These are phyloP conservation scores for Allium sativum DNA, from an alignment of 106 monocot genomes.

Conservation along the genomic window DNA sequence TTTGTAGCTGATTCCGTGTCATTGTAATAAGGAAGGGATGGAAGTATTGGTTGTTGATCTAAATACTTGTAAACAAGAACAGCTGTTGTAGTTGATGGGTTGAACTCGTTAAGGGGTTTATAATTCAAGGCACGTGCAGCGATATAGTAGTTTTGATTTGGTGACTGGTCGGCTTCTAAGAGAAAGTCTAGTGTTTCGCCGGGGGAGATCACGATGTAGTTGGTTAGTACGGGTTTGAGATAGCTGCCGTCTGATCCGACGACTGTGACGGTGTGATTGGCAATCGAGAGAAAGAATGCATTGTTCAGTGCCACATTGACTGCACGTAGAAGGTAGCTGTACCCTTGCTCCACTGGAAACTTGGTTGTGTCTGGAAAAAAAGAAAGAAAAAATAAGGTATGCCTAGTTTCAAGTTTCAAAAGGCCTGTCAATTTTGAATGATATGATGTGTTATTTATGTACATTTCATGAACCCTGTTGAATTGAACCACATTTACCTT, in stretches of 20 bases:
- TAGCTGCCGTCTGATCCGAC: constrained; percentile 42
- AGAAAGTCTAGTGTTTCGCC: constrained; percentile 30
- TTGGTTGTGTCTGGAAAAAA: constrained; percentile 20
- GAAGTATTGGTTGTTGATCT: not conserved
- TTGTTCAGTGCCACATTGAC: constrained; percentile 32
- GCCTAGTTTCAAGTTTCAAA: too few species aligned
- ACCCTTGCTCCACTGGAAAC: constrained; percentile 23
- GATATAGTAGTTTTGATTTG: constrained; percentile 14
- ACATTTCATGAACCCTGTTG: too few species aligned
- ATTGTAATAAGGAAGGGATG: constrained; percentile 19
- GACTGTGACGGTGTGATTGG: constrained; percentile 19
- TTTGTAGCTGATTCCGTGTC: constrained; percentile 14
- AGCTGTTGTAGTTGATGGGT: constrained; percentile 27
- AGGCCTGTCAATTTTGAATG: too few species aligned
- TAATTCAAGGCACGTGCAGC: constrained; percentile 10
- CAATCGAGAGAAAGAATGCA: constrained; percentile 30
- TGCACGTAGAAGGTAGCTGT: constrained; percentile 36
- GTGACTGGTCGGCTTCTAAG: constrained; percentile 12
- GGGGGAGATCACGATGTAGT: constrained; percentile 24
- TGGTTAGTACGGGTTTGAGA: constrained; percentile 14
- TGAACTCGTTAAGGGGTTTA: not conserved
- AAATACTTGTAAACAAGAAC: not conserved
- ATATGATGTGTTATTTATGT: too few species aligned
- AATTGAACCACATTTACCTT: too few species aligned
- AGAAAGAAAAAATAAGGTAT: too few species aligned